phyloP scores from a whole-genome alignment of 495 filamentous ascomycete genomes.

The Talaromyces nanjingensis region DNA sequence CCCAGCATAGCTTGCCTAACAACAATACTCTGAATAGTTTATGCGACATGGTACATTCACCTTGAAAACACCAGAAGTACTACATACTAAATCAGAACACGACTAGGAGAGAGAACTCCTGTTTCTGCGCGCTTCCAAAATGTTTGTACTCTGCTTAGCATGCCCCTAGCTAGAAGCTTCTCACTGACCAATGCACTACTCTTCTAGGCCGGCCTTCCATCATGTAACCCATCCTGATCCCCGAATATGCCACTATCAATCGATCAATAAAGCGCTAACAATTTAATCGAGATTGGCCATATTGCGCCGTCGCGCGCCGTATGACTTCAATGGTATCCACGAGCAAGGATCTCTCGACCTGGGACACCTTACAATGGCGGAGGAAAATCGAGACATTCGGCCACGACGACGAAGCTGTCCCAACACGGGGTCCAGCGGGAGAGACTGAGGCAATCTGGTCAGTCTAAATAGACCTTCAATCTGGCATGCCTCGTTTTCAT shows the following conservation, averaged over 20 bases:
- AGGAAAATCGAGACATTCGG: conserved; percentile 78
- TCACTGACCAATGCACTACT: not conserved
- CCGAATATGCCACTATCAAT: conserved; percentile 11
- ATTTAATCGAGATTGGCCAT: conserved; percentile 67
- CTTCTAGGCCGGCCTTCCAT: conserved; percentile 66
- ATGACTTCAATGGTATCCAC: conserved; percentile 65
- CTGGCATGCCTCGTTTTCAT: not conserved
- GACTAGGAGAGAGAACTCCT: too few species aligned
- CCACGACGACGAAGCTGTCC: conserved; percentile 57
- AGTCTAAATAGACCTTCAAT: not conserved
- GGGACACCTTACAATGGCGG: conserved; percentile 67
- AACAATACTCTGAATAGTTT: conserved; percentile 35
- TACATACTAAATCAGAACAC: not conserved
- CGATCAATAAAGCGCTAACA: conserved; percentile 9
- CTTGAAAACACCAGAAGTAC: not conserved
- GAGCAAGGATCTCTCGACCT: conserved; percentile 48
- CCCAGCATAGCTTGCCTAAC: conserved; percentile 13
- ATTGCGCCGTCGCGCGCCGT: conserved; percentile 70
- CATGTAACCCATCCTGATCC: conserved; percentile 43
- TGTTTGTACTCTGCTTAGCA: conserved; percentile 30
- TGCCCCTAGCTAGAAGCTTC: conserved; percentile 8
- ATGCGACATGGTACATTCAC: conserved; percentile 66
- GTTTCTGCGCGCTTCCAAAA: conserved; percentile 69
- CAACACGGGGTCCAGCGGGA: conserved; percentile 57
- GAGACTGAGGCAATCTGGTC: conserved; percentile 72